Evolutionary conservation across 306 rosid genomes (phyloP), one percentile per base, ranked within the genome.

Genomic region (Ormosia emarginata): DNA sequence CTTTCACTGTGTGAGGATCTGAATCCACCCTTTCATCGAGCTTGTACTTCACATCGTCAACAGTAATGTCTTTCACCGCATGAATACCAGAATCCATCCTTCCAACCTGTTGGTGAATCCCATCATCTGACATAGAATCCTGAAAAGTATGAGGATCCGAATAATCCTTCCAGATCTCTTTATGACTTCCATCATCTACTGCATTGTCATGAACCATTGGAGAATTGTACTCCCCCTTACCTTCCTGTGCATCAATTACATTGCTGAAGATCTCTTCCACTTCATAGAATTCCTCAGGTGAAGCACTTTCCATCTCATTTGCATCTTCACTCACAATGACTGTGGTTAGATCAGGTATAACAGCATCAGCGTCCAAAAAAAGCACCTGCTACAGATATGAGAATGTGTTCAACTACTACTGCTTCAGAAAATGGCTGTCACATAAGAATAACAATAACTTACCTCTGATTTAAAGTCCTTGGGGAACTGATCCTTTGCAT

Each of bases 281-380:
- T 91, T 95, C 99, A 77, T 88, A 95, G 87, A 95, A 95, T 75
- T 95, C 98, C 74, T 95, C 99, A 30, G 99, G 97, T 8, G 99
- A 95, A 82, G 88, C 93, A 86, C 83, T 81, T 80, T 90, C 99
- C 9, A 85, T 24, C 79, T 93, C 98, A 56, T 85, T 90, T 79
- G 79, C 91, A 80, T 93, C 94, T 85, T 75, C 90, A 75, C 83
- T 86, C 57, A 72, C 94, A 47, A 64, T 77, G 64, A 84, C 92
- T 82, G 92, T 79, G 87, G 94, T 71, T 89, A 91, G 86, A 90
- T 84, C 58, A 86, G 97, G 97, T 81, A 91, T 83, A 85, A 87
- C 89, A 78, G 97, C 94, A 88, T 90, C 95, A 87, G 96, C 94
- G 37, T 95, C 97, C 99, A 78, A 83, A 85, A 95, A 95, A 79